Evolutionary conservation across 495 filamentous ascomycete species (phyloP), one percentile per base, ranked within the genome.

Genomic region (Staphylotrichum tortipilum): DNA sequence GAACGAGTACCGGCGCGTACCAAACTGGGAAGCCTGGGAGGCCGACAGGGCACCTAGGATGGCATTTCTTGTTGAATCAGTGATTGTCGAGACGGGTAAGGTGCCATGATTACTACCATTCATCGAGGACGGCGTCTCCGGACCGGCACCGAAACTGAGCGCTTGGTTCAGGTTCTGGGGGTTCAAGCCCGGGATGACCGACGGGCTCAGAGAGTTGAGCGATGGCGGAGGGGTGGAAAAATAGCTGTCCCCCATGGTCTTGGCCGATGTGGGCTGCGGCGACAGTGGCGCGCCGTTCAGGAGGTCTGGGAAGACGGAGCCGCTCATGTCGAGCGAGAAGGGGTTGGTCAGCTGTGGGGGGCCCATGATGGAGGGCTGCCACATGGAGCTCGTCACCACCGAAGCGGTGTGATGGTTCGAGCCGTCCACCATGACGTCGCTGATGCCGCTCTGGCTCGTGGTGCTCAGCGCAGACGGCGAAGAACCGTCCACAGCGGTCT

Each of bases 401-500:
- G 76, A 61, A 11, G 65, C 55, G 26, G 69, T 58, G 26, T 74
- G 73, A 45, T 75, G 81, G 56, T 84, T 85, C 10, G 85, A 82
- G 5, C 85, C 87, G 63, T 95, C 89, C 34, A 94, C 71, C 85
- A 95, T 90, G 49, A 89, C 79, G 60, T 97, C 91, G 65, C 88
- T 95, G 58, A 94, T 85, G 12, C 85, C 88, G 66, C 85, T 91
- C 56, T 91, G 89, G 59, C 90, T 95, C 23, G 84, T 86, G 15
- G 86, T 92, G 67, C 90, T 95, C 59, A 95, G 89, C 19, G 86
- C 91, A 8, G 90, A 96, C 7, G 92, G 92, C 6, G 94, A 97
- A 10, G 92, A 96, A 34, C 86, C 88, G 55, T 94, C 92, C 43
- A 96, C 78, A 8, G 82, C 86, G 49, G 82, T 84, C 55, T 94